Evolutionary conservation across 1,139 yeast genomes (phyloP).

Genomic region (Candida pseudoviswanathii): DNA sequence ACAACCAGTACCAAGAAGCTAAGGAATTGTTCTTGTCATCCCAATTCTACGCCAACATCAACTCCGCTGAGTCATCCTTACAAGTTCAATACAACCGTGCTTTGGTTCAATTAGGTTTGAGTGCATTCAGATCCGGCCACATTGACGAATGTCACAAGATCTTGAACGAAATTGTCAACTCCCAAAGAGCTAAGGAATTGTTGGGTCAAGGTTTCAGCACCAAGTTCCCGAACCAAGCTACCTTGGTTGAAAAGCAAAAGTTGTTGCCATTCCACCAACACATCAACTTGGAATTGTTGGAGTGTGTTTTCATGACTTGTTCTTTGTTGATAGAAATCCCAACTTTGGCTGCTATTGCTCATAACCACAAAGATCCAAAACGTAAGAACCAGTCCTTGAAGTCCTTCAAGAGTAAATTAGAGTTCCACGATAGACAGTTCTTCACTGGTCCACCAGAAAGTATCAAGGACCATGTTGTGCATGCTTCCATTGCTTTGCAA

Average conservation of each 20-base stretch:
- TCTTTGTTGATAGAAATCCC: slow-evolving; percentile 93
- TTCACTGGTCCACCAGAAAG: slow-evolving; percentile 99
- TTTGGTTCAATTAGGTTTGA: slow-evolving; percentile 90
- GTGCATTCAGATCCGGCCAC: slow-evolving; percentile 91
- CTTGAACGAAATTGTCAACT: slow-evolving; percentile 84
- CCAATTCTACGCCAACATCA: slow-evolving; percentile 80
- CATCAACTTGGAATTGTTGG: slow-evolving; percentile 91
- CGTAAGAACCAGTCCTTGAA: slow-evolving; percentile 66
- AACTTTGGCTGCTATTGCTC: slow-evolving; percentile 56
- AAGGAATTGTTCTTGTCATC: slow-evolving; percentile 86
- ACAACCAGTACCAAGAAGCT: slow-evolving; percentile 80
- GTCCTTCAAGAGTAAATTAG: slow-evolving; percentile 90
- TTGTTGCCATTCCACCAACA: slow-evolving; percentile 98
- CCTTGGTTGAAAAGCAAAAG: slow-evolving; percentile 72
- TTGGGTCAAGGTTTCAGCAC: slow-evolving; percentile 91
- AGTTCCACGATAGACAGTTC: slow-evolving; percentile 90
- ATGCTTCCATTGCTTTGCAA: slow-evolving; percentile 88
- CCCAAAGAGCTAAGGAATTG: slow-evolving; percentile 86
- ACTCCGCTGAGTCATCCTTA: slow-evolving; percentile 78
- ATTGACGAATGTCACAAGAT: slow-evolving; percentile 87
- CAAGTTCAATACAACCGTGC: slow-evolving; percentile 96
- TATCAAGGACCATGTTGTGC: slow-evolving; percentile 90
- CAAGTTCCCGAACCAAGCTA: slow-evolving; percentile 58
- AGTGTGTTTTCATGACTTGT: slow-evolving; percentile 89
- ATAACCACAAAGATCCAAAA: slow-evolving; percentile 47